Evolutionary conservation across 2,329 filamentous ascomycete genomes (phyloP).

Genomic region (Fusarium succisae): DNA sequence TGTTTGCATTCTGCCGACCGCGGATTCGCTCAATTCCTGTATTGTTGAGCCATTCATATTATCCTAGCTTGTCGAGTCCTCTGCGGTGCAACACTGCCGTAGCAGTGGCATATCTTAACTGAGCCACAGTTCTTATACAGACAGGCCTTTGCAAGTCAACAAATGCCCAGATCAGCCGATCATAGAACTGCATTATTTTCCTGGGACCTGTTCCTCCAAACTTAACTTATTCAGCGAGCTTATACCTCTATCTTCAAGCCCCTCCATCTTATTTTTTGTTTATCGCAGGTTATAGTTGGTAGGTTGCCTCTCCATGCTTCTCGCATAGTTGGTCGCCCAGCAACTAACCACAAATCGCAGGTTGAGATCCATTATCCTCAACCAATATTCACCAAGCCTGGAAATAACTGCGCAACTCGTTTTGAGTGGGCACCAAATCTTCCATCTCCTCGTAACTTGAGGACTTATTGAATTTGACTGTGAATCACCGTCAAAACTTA

Average conservation of each 20-base stretch:
- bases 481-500: slow-evolving; percentile 20
- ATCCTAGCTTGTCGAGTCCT: not conserved
- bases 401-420: slow-evolving; percentile 6
- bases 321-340: slow-evolving; percentile 25
- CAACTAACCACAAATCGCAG: slow-evolving; percentile 22
- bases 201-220: not conserved
- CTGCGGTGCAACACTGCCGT: not conserved
- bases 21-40: not conserved
- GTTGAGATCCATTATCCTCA: not conserved
- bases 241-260: not conserved
- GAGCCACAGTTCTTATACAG: not conserved
- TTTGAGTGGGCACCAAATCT: not conserved
- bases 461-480: not conserved
- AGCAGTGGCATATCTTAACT: not conserved
- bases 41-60: not conserved
- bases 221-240: not conserved
- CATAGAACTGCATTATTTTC: not conserved
- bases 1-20: not conserved
- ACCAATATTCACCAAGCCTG: not conserved
- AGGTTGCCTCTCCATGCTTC: not conserved
- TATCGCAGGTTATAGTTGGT: not conserved
- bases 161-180: not conserved
- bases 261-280: not conserved
- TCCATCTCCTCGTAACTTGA: not conserved
- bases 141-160: slow-evolving; percentile 14